Percentiles rank a stretch among this genome's conserved stretches.
phyloP scores from a whole-genome alignment of 2,329 filamentous ascomycete species.

The Fusarium sp. region DNA sequence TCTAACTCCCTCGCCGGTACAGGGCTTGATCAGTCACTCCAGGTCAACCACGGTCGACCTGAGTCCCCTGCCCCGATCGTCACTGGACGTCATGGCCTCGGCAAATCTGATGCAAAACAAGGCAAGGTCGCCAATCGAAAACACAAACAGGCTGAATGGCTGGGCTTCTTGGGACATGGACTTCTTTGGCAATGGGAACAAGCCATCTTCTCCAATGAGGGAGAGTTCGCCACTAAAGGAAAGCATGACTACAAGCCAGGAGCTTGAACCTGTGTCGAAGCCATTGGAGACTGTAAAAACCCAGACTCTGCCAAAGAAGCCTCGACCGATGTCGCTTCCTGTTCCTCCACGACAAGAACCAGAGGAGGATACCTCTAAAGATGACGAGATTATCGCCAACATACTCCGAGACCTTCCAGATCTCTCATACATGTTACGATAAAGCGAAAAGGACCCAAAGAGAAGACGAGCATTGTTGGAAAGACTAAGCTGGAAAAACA shows the following conservation, averaged over 20 bases:
- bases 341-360: conserved; percentile 13
- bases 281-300: conserved; percentile 10
- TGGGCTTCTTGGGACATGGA: conserved; percentile 41
- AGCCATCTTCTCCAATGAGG: conserved; percentile 15
- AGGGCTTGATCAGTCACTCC: conserved; percentile 23
- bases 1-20: not conserved
- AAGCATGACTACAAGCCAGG: conserved; percentile 1
- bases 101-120: conserved; percentile 22
- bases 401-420: conserved; percentile 57
- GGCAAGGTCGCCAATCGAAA: conserved; percentile 12
- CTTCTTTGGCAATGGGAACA: conserved; percentile 24
- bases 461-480: conserved; percentile 2
- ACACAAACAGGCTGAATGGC: conserved; percentile 17
- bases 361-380: conserved; percentile 29
- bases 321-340: conserved; percentile 8
- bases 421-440: conserved; percentile 61
- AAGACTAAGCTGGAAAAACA: not conserved
- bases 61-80: conserved; percentile 13
- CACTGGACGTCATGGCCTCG: conserved; percentile 23
- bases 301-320: not conserved
- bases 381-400: conserved; percentile 49
- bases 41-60: conserved; percentile 35
- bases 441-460: conserved; percentile 22
- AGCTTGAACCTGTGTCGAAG: conserved; percentile 7
- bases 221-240: not conserved